A percentile compares a stretch with the other conserved stretches of the same genome.
These are phyloP conservation scores for Leccinum barrowsii DNA, from an alignment of 768 basidiomycete species.

Conservation along the genomic window DNA sequence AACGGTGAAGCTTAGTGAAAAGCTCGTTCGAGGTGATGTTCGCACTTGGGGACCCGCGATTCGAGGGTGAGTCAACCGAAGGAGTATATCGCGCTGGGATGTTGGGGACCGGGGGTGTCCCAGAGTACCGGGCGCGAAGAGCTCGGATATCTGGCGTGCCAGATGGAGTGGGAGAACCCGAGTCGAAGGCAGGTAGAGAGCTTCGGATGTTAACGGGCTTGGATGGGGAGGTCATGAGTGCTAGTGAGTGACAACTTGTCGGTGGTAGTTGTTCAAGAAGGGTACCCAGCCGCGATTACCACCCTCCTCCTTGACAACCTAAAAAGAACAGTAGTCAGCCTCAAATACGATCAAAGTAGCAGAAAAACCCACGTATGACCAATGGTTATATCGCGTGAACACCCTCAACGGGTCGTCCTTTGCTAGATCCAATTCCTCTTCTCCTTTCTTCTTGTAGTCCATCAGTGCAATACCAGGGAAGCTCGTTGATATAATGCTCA, in stretches of 20 bases:
- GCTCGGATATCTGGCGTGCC: constrained; percentile 65
- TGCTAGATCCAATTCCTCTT: constrained; percentile 84
- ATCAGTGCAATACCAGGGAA: constrained; percentile 95
- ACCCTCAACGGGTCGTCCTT: constrained; percentile 90
- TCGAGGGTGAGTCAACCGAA: constrained; percentile 18
- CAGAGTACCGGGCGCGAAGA: constrained; percentile 64
- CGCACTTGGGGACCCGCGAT: constrained; percentile 6
- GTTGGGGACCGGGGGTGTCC: constrained; percentile 48
- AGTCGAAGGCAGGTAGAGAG: constrained; percentile 9
- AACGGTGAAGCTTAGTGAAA: constrained; percentile 15
- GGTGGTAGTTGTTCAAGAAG: constrained; percentile 23
- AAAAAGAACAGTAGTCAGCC: constrained; percentile 9
- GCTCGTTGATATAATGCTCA: constrained; percentile 91
- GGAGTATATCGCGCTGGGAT: constrained; percentile 60
- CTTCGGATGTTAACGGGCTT: constrained; percentile 50
- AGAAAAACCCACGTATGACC: constrained; percentile 73
- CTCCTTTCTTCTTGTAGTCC: constrained; percentile 93
- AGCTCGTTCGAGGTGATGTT: constrained; percentile 10
- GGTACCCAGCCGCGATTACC: constrained; percentile 98
- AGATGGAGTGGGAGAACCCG: constrained; percentile 32
- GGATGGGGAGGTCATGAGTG: constrained; percentile 51
- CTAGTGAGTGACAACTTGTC: background rate
- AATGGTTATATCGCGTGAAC: constrained; percentile 98
- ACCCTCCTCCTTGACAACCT: constrained; percentile 91
- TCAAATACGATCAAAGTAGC: background rate